A percentile compares a stretch with the other conserved stretches of the same genome.
Evolutionary conservation across 306 rosid species (phyloP).

Genomic region (Pachyrhizus erosus): DNA sequence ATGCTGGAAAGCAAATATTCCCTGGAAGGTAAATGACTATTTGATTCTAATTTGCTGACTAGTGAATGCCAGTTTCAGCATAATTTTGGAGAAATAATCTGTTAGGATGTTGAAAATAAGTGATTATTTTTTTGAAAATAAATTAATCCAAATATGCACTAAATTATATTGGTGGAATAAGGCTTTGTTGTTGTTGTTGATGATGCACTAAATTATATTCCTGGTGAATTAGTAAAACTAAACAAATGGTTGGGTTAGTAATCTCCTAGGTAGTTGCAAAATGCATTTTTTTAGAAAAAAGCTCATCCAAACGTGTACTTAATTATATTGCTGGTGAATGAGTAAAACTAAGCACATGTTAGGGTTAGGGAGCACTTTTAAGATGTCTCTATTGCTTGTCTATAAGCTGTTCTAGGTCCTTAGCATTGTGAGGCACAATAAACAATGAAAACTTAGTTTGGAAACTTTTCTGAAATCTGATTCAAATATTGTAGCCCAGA

Average conservation of each 20-base stretch:
- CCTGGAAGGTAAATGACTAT: constrained; percentile 78
- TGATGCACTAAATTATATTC: background rate
- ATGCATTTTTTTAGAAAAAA: background rate
- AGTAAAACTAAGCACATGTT: background rate
- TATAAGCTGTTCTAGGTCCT: background rate
- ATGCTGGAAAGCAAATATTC: constrained; percentile 99
- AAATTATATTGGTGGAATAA: background rate
- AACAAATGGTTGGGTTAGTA: background rate
- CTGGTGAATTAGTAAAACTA: background rate
- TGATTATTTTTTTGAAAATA: background rate
- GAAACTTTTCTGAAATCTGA: background rate
- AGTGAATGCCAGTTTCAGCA: background rate
- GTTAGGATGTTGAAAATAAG: background rate
- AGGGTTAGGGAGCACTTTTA: background rate
- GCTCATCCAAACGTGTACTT: background rate
- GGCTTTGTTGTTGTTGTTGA: background rate
- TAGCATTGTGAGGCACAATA: background rate
- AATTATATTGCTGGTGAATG: background rate
- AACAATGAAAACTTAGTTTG: background rate
- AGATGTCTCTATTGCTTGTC: background rate
- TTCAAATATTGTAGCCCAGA: constrained; percentile 11
- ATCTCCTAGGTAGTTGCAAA: background rate
- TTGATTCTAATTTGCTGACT: background rate
- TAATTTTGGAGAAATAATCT: background rate
- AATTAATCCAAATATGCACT: background rate